Evolutionary conservation across 345 rosid species (phyloP), one percentile per base, ranked within the genome.

Genomic region (Alliaria petiolata): DNA sequence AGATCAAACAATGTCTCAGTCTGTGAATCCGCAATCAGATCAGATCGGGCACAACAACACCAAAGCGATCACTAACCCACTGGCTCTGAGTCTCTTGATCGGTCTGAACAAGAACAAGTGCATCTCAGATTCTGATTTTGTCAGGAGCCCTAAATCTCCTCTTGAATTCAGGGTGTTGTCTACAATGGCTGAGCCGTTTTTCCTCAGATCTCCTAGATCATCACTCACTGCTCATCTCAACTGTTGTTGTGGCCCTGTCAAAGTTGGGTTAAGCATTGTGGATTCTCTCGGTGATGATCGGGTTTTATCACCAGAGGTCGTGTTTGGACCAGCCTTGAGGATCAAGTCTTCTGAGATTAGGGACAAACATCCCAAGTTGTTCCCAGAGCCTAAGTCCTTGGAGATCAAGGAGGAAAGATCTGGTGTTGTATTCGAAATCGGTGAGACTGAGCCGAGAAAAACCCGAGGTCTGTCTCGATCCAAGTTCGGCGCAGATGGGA

Each of bases 131-230:
- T 78, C 79, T 64, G 99, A 91, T 73, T 85, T 90, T 14, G 81
- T 82, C n/a, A 78, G 87, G 45, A 95, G 99, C 82, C 98, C 99
- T 43, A 95, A 90, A 49, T 91, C 99, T 58, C 96, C 97, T 64
- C 81, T 95, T 9, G 99, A 91, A 71, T 79, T 83, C 26, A 84
- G 80, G 82, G 67, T 83, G 70, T 84, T 88, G 31, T 82, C 90
- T 30, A 79, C 70, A 77, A 61, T 84, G 62, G 81, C 85, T 57
- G 82, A 77, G 46, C 74, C 90, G 5, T 63, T 72, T n/a, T 62
- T 65, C 19, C 42, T 77, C 39, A 81, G 80, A 72, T 85, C 85
- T 72, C 83, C 85, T 4, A 76, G 80, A 67, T 81, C 88, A 44
- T 69, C 81, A 58, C 62, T 47, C 52, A 65, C 53, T 46, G 83